A percentile compares a stretch with the other conserved stretches of the same genome.
Conservation (phyloP, 495 filamentous ascomycete species). For the Aeminium ludgeri region DNA sequence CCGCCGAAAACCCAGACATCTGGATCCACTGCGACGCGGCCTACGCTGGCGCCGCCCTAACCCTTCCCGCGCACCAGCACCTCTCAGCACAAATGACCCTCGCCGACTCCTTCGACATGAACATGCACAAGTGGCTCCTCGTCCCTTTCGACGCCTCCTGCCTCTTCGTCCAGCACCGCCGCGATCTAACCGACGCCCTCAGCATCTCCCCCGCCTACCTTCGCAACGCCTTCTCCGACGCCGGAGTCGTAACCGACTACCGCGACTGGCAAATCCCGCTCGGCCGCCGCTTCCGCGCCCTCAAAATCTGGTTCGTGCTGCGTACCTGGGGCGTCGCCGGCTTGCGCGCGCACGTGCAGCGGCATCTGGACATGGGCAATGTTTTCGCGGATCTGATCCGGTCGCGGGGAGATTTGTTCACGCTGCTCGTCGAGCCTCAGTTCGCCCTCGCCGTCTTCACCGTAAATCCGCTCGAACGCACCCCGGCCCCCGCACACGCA, state of each 20-base stretch:
- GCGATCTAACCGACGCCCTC: constrained; percentile 59
- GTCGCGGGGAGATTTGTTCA: constrained; percentile 53
- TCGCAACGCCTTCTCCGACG: constrained; percentile 59
- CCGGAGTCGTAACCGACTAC: constrained; percentile 85
- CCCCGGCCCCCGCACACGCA: background rate
- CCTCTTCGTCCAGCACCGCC: constrained; percentile 58
- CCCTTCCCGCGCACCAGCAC: constrained; percentile 65
- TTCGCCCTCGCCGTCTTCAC: constrained; percentile 73
- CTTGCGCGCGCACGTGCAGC: constrained; percentile 54
- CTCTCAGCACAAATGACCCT: constrained; percentile 41
- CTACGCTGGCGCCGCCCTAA: constrained; percentile 73
- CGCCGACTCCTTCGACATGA: constrained; percentile 83
- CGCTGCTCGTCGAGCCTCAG: constrained; percentile 53
- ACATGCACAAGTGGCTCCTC: constrained; percentile 96
- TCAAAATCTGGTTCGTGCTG: constrained; percentile 97
- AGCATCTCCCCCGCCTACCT: constrained; percentile 74
- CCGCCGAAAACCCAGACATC: constrained; percentile 45
- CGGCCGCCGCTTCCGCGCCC: constrained; percentile 71
- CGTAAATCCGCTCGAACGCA: constrained; percentile 25
- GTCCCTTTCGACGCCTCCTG: constrained; percentile 88
- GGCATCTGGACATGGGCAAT: constrained; percentile 49
- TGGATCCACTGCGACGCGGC: constrained; percentile 98
- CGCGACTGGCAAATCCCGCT: constrained; percentile 97
- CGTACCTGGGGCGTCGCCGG: constrained; percentile 70
- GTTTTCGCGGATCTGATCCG: constrained; percentile 43